These are phyloP conservation scores for Peronosclerospora sorghi DNA, from an alignment of 352 stramenopile genomes.

Conservation along the genomic window DNA sequence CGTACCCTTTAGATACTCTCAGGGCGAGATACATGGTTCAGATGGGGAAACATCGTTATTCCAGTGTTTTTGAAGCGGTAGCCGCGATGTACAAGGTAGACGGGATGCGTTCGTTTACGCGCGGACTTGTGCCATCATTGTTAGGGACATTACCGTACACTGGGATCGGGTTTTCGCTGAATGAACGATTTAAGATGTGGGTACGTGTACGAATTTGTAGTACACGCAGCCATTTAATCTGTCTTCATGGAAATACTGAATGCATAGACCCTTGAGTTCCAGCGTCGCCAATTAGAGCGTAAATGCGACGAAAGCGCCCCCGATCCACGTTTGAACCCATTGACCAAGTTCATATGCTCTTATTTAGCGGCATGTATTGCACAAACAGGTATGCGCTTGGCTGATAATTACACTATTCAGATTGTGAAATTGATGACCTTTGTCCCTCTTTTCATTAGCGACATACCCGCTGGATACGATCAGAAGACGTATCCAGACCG, in stretches of 20 bases:
- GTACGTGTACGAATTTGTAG: constrained; percentile 16
- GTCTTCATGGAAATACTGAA: background rate
- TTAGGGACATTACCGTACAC: constrained; percentile 80
- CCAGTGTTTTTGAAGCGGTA: constrained; percentile 56
- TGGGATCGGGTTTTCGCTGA: constrained; percentile 76
- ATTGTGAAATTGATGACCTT: background rate
- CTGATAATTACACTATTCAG: background rate
- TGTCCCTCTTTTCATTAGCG: constrained; percentile 18
- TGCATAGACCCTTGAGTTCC: constrained; percentile 36
- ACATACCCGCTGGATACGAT: constrained; percentile 84
- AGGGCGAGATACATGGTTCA: constrained; percentile 81
- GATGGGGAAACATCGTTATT: constrained; percentile 69
- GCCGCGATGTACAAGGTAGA: constrained; percentile 68
- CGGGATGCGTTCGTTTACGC: constrained; percentile 50
- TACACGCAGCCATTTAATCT: background rate
- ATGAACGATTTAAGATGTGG: constrained; percentile 76
- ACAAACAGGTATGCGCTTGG: constrained; percentile 48
- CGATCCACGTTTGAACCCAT: constrained; percentile 35
- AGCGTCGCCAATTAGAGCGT: constrained; percentile 22
- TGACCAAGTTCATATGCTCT: constrained; percentile 77
- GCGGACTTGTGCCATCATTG: constrained; percentile 64
- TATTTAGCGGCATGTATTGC: constrained; percentile 79
- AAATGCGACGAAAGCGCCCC: constrained; percentile 17
- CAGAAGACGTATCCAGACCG: constrained; percentile 70
- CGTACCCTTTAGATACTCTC: constrained; percentile 78